A percentile compares a stretch with the other conserved stretches of the same genome.
These are phyloP conservation scores for Fusarium sp. DNA, from an alignment of 2,329 filamentous ascomycete species.

Conservation along the genomic window DNA sequence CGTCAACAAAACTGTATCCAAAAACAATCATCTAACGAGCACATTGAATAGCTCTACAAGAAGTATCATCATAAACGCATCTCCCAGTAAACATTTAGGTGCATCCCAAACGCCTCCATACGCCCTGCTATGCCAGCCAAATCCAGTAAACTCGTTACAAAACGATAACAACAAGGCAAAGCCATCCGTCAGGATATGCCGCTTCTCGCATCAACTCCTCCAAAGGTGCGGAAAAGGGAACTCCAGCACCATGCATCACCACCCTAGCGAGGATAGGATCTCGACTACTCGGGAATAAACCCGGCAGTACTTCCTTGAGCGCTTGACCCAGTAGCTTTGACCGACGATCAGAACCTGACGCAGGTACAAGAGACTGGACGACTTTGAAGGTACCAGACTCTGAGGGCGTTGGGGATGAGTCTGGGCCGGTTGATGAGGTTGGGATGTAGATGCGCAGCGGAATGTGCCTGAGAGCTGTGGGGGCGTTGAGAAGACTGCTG, in stretches of 20 bases:
- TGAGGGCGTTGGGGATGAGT: slow-evolving; percentile 43
- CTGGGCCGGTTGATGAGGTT: slow-evolving; percentile 62
- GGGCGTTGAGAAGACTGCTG: slow-evolving; percentile 79
- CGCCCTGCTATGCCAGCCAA: slow-evolving; percentile 21
- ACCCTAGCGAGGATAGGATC: slow-evolving; percentile 87
- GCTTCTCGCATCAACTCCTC: slow-evolving; percentile 86
- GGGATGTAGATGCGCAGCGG: slow-evolving; percentile 90
- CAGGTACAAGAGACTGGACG: slow-evolving; percentile 81
- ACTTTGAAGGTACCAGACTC: slow-evolving; percentile 72
- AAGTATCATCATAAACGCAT: not conserved
- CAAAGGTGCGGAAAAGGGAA: slow-evolving; percentile 83
- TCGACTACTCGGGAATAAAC: slow-evolving; percentile 86
- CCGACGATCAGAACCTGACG: slow-evolving; percentile 47
- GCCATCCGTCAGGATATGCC: slow-evolving; percentile 92
- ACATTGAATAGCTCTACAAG: not conserved
- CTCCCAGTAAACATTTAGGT: slow-evolving; percentile 3
- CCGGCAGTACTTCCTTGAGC: slow-evolving; percentile 80
- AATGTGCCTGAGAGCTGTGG: slow-evolving; percentile 82
- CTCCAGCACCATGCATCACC: slow-evolving; percentile 84
- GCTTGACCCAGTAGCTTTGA: slow-evolving; percentile 77
- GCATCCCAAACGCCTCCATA: slow-evolving; percentile 30
- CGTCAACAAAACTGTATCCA: slow-evolving; percentile 5
- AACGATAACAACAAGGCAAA: slow-evolving; percentile 84
- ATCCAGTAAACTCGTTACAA: slow-evolving; percentile 53
- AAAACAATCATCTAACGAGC: slow-evolving; percentile 7